Conservation (phyloP, 768 basidiomycete species). For the Kwoniella sp. region DNA sequence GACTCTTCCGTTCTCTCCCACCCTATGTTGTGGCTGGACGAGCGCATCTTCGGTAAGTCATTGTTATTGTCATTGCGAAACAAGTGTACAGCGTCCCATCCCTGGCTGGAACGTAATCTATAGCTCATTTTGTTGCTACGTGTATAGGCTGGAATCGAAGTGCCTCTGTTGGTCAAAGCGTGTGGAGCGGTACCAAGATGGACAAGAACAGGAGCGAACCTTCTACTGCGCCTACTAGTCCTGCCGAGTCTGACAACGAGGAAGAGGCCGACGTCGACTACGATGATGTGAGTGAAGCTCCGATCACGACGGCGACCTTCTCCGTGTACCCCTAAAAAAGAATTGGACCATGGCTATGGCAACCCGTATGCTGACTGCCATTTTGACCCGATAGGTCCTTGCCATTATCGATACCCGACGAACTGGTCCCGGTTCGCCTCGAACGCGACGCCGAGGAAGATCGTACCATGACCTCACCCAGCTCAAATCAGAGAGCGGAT, state of each 20-base stretch:
- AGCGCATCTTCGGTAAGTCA: conserved; percentile 74
- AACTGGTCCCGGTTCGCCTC: conserved; percentile 24
- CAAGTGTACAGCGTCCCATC: not conserved
- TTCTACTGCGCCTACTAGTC: conserved; percentile 69
- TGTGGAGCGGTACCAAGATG: conserved; percentile 69
- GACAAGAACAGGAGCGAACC: conserved; percentile 56
- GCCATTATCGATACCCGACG: conserved; percentile 48
- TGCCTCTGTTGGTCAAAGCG: conserved; percentile 75
- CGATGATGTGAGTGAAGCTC: conserved; percentile 66
- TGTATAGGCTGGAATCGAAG: conserved; percentile 72
- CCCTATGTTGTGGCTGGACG: conserved; percentile 94
- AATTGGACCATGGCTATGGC: too few species aligned
- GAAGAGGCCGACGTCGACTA: conserved; percentile 77
- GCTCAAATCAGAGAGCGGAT: conserved; percentile 10
- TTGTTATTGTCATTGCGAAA: too few species aligned
- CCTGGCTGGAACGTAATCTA: too few species aligned
- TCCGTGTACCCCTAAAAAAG: too few species aligned
- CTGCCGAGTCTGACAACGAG: conserved; percentile 80
- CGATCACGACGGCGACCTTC: conserved; percentile 3
- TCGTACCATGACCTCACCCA: conserved; percentile 36
- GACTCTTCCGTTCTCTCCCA: conserved; percentile 68
- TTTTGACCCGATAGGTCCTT: conserved; percentile 27
- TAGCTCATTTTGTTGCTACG: too few species aligned
- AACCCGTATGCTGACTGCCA: too few species aligned
- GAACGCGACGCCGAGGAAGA: conserved; percentile 28